Percentiles rank a stretch among this genome's conserved stretches.
phyloP scores from a whole-genome alignment of 306 rosid genomes.

The Trichosanthes cucumerina region DNA sequence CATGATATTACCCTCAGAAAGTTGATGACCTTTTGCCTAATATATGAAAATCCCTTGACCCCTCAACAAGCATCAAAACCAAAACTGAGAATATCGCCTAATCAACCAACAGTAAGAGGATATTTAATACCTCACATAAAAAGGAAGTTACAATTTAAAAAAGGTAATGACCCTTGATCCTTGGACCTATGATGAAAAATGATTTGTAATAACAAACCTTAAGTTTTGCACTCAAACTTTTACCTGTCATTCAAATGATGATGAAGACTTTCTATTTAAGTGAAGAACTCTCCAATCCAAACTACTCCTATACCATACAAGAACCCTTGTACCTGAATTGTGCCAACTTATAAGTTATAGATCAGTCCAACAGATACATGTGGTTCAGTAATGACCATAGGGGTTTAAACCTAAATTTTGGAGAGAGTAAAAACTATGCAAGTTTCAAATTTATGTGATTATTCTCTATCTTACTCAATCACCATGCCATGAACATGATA shows the following conservation, averaged over 20 bases:
- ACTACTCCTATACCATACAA: neutral
- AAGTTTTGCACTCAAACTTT: neutral
- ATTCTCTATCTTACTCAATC: neutral
- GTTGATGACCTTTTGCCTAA: neutral
- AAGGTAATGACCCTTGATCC: neutral
- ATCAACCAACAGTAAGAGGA: neutral
- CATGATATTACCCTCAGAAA: neutral
- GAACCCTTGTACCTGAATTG: neutral
- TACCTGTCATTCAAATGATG: neutral
- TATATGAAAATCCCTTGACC: neutral
- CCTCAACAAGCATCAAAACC: neutral
- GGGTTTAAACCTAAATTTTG: neutral
- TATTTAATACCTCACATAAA: neutral
- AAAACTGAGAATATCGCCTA: neutral
- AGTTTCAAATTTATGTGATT: neutral
- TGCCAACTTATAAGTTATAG: neutral
- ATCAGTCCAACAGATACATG: neutral
- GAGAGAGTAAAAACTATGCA: neutral
- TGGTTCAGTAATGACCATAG: neutral
- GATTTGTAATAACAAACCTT: neutral
- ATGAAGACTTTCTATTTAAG: neutral
- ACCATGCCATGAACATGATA: neutral
- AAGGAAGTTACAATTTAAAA: neutral
- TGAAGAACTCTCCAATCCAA: neutral
- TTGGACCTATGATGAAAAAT: neutral